Base-by-base conservation (phyloP, 371 early-diverging fungal species). In the Dinochytrium kinnereticum region DNA sequence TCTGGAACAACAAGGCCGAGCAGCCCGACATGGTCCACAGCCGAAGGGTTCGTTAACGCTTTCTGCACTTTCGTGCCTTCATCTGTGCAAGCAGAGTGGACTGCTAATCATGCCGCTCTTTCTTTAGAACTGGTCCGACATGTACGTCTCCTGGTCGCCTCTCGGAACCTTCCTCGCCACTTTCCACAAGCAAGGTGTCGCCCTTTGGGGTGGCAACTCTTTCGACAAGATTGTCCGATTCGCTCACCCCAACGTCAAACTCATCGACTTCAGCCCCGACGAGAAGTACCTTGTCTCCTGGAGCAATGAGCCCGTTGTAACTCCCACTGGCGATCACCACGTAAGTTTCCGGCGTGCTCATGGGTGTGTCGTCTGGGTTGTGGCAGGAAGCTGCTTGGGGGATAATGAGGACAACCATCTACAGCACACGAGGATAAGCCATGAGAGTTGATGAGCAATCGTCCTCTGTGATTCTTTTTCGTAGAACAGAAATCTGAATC, bases 171-270 rank as follows among this genome's bases (percentile, higher is more conserved):
- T 94, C 81, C 87, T 99, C 65, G 88, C 93, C 53, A 96, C 98
- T 39, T 89, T 96, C 89, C 98, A 98, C 81, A 89, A 90, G 69
- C 95, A 92, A 81, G 98, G 98, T 74, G 90, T 98, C 65, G 96
- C 90, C 30, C 88, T 99, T 69, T 99, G 98, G 98, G 97, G 99
- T 79, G 98, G 98, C 38, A 90, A 92, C n/a, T 89, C 90, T 51
- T 97, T 93, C 92, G 88, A 90, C 76, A 92, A 93, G 85, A 92
- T 97, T 74, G 88, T 91, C 73, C 92, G 96, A 36, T 97, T 98
- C 76, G 88, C 91, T 51, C 99, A 98, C 80, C 94, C 93, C 34
- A 91, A 92, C 72, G 97, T 97, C 70, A 93, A 91, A 73, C 81
- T 94, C 64, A 90, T 96, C 72, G 97, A 98, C 77, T 99, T 93